Evolutionary conservation across 2,329 filamentous ascomycete genomes (phyloP), one percentile per base, ranked within the genome.

Genomic region (Botrytis porri): DNA sequence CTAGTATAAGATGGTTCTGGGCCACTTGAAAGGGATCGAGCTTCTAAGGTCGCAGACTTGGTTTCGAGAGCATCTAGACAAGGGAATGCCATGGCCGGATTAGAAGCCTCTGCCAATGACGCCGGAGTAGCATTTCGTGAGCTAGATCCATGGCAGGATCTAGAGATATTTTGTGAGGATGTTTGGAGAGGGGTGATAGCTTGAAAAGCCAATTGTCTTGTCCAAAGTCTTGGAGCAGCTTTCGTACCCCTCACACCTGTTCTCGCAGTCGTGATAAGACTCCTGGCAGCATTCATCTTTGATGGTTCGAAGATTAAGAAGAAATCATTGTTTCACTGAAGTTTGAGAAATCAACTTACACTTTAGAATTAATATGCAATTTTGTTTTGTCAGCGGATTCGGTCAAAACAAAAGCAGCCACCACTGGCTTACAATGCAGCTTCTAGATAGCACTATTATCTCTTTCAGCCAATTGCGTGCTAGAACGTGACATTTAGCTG

Each of bases 1-100:
- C 92, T 92, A 0, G 95, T 98, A 82, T 99, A 99, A 1, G 94
- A 94, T 0, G 96, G 96, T 80, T 99, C 96, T 1, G 95, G 95
- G 0, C 95, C 95, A 64, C 90, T 90, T 25, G 89, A 88, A 65
- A 91, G 85, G 54, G 92, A 93, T 72, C 85, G 85, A 25, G 88
- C 87, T 77, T 88, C 88, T 64, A 98, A 89, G 16, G 86, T 91
- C 8, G 92, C 92, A 0, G 95, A 93, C 75, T 91, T 91, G 51
- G 87, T 88, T 80, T 97, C 94, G 73, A 95, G 86, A 4, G 92
- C 93, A 80, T 97, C 94, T 63, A 97, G 90, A 80, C 94, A 97
- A 4, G 94, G 94, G 78, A 97, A 97, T 0, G 92, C 90, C 86
- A 97, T 92, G 77, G 94, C 92, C 5, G 94, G 93, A 80, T 97